Conservation (phyloP, 306 rosid species). For the Prosopis cineraria region DNA sequence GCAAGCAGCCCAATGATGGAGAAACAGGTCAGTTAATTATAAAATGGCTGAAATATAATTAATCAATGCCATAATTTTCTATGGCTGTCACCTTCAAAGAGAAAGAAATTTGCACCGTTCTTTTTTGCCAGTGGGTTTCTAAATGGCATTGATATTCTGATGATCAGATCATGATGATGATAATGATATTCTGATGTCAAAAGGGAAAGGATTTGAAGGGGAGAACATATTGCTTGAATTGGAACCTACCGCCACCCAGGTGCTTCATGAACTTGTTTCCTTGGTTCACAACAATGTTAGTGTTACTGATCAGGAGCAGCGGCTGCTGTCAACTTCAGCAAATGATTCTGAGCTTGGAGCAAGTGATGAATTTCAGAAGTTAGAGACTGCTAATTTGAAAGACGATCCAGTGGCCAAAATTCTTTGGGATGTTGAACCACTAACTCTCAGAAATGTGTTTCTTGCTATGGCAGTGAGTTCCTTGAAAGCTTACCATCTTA, state of each 20-base stretch:
- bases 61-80: conserved; percentile 22
- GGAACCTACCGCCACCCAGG: conserved; percentile 64
- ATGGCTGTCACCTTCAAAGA: conserved; percentile 14
- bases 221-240: conserved; percentile 48
- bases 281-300: conserved; percentile 68
- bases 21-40: conserved; percentile 49
- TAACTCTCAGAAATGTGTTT: conserved; percentile 65
- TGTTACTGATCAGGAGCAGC: conserved; percentile 43
- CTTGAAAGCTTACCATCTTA: conserved; percentile 27
- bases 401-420: conserved; percentile 76
- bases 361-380: conserved; percentile 47
- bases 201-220: conserved; percentile 49
- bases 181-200: conserved; percentile 42
- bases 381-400: conserved; percentile 39
- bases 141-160: conserved; percentile 40
- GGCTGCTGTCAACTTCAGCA: conserved; percentile 46
- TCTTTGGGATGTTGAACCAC: conserved; percentile 61
- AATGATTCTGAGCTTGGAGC: conserved; percentile 45
- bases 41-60: conserved; percentile 26
- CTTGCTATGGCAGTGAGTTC: conserved; percentile 86
- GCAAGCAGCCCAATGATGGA: conserved; percentile 41
- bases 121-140: conserved; percentile 25
- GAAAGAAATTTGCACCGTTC: conserved; percentile 25
- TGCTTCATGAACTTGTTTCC: conserved; percentile 84
- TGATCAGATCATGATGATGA: conserved; percentile 51